Evolutionary conservation across 129 eudicot species (phyloP), one percentile per base, ranked within the genome.

Genomic region (Silybum marianum): DNA sequence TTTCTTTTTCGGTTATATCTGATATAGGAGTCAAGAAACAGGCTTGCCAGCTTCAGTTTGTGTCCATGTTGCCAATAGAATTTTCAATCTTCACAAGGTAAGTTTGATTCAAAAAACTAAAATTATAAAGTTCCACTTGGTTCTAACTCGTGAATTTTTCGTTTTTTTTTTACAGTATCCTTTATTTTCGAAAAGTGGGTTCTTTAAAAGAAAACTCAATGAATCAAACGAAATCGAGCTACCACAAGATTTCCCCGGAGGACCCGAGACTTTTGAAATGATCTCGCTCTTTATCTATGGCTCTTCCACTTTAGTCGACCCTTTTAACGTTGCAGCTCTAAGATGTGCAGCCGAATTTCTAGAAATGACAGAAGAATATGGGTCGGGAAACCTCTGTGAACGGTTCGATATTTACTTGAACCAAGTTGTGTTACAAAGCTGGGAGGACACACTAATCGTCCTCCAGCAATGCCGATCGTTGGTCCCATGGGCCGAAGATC

Each of bases 341-440:
- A 78, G 97, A 71, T 92, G 99, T 77, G 99, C 99, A 22, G 91
- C 99, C 0, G 91, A 95, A 24, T 90, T 83, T 71, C 97, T 95
- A 5, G 90, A 88, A 82, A 90, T 92, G 93, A 92, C 90, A 3
- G 94, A 90, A 70, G 93, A 87, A 1, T 83, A 82, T 44, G 62
- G 86, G 75, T 80, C 90, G 2, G 93, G 95, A 65, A 94, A 94
- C 87, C 91, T 90, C 48, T 92, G 98, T 71, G 91, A 92, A 24
- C 78, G 99, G 9, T 90, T 93, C 9, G 97, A 95, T 78, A 90
- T 95, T 6, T 92, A 95, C 68, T 86, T 95, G 48, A 95, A 92
- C 90, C 99, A 95, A 86, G 99, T 95, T 21, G 97, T 91, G 65
- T 65, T 95, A 69, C 99, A 95, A 72, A 90, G 92, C 40, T 95